These are phyloP conservation scores for Cadophora gregata DNA, from an alignment of 2,329 filamentous ascomycete species.

Conservation along the genomic window DNA sequence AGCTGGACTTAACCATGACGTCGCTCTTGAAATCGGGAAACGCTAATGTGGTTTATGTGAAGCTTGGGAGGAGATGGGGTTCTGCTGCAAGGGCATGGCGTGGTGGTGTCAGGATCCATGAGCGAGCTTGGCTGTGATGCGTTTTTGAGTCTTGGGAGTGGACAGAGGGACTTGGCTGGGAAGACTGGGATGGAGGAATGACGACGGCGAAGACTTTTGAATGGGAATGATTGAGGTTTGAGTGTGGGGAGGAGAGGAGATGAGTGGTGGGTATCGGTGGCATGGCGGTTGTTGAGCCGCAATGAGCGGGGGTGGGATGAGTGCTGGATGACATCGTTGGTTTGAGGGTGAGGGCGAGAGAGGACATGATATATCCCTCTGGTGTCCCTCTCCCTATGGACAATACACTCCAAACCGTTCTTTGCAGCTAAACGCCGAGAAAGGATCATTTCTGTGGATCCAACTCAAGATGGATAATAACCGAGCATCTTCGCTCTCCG, in stretches of 20 bases:
- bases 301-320: neutral
- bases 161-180: slow-evolving; percentile 6
- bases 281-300: slow-evolving; percentile 5
- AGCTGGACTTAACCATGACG: neutral
- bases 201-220: slow-evolving; percentile 10
- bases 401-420: too few species aligned
- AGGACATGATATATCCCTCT: neutral
- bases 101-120: neutral
- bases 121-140: slow-evolving; percentile 6
- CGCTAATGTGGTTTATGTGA: neutral
- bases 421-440: too few species aligned
- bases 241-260: neutral
- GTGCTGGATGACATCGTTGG: neutral
- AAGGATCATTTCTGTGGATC: neutral
- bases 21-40: neutral
- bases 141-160: slow-evolving; percentile 4
- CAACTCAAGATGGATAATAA: neutral
- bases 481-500: neutral
- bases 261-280: neutral
- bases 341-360: too few species aligned
- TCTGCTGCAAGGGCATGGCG: too few species aligned
- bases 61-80: neutral
- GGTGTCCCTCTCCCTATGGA: neutral
- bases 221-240: neutral
- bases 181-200: neutral